phyloP scores from a whole-genome alignment of 2,329 filamentous ascomycete genomes.

The Fusarium sp. region DNA sequence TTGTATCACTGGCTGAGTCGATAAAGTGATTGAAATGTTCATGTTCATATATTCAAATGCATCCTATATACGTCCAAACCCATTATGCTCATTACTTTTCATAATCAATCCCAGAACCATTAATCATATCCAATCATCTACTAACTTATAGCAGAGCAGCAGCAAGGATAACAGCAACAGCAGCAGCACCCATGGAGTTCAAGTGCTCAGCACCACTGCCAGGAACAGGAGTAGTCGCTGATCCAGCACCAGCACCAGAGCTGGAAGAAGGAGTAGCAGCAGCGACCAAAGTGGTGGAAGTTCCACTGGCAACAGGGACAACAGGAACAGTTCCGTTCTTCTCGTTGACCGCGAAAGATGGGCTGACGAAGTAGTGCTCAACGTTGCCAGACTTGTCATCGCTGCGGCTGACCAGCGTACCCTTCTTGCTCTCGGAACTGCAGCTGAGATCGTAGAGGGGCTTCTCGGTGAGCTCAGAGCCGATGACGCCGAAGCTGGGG shows the following conservation, averaged over 20 bases:
- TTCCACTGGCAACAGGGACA: not conserved
- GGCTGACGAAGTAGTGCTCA: slow-evolving; percentile 20
- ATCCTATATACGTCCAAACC: not conserved
- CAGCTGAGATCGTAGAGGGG: slow-evolving; percentile 73
- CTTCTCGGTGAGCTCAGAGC: slow-evolving; percentile 61
- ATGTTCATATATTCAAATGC: slow-evolving; percentile 6
- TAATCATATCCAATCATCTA: not conserved
- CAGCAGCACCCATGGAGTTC: slow-evolving; percentile 49
- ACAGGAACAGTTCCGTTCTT: slow-evolving; percentile 41
- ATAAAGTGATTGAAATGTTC: not conserved
- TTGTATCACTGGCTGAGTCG: not conserved
- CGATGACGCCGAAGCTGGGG: slow-evolving; percentile 78
- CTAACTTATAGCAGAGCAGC: slow-evolving; percentile 46
- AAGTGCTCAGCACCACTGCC: slow-evolving; percentile 40
- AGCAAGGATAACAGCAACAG: slow-evolving; percentile 47
- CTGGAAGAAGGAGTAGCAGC: slow-evolving; percentile 37
- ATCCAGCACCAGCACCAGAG: slow-evolving; percentile 25
- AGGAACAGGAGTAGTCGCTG: slow-evolving; percentile 21
- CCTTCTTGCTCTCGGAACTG: slow-evolving; percentile 43
- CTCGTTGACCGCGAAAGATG: slow-evolving; percentile 26
- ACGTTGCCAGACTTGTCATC: slow-evolving; percentile 4
- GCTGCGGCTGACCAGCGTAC: slow-evolving; percentile 17
- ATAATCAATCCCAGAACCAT: slow-evolving; percentile 8
- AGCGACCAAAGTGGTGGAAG: slow-evolving; percentile 26
- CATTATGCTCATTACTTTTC: slow-evolving; percentile 6